Conservation (phyloP, 768 basidiomycete species). For the Russula abietina region DNA sequence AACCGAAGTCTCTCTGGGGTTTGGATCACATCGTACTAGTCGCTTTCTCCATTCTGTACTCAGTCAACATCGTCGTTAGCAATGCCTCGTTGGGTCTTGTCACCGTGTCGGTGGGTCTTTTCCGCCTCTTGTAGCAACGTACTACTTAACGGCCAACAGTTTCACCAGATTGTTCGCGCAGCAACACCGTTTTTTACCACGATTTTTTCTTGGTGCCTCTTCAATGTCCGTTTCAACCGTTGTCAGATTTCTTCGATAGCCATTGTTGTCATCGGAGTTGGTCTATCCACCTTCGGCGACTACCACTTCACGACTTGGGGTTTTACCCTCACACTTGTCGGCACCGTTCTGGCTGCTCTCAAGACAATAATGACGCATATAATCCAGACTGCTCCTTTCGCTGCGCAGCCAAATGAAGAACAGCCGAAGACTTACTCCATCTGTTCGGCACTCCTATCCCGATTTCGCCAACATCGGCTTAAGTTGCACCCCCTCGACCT, state of each 20-base stretch:
- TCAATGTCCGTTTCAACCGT: conserved; percentile 52
- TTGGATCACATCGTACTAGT: conserved; percentile 57
- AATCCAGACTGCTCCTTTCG: conserved; percentile 43
- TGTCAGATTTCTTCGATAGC: conserved; percentile 66
- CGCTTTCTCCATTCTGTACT: conserved; percentile 85
- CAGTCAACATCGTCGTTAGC: conserved; percentile 91
- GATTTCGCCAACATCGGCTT: conserved; percentile 31
- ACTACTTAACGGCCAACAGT: conserved; percentile 41
- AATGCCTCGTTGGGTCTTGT: conserved; percentile 86
- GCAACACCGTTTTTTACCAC: conserved; percentile 92
- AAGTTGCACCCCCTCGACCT: conserved; percentile 75
- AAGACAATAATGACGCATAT: conserved; percentile 91
- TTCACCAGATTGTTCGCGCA: conserved; percentile 95
- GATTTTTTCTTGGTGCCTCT: conserved; percentile 62
- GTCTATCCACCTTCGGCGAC: conserved; percentile 91
- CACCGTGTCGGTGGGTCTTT: conserved; percentile 70
- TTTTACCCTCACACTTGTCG: conserved; percentile 80
- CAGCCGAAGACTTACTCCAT: conserved; percentile 6
- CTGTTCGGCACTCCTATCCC: conserved; percentile 18
- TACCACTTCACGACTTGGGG: conserved; percentile 88
- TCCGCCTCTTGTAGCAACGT: conserved; percentile 2
- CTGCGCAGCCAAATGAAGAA: conserved; percentile 23
- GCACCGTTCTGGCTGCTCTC: conserved; percentile 85
- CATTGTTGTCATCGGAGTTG: conserved; percentile 87
- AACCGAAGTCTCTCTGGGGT: conserved; percentile 46